Evolutionary conservation across 768 basidiomycete genomes (phyloP), one percentile per base, ranked within the genome.

Genomic region (Gymnopilus junonius): DNA sequence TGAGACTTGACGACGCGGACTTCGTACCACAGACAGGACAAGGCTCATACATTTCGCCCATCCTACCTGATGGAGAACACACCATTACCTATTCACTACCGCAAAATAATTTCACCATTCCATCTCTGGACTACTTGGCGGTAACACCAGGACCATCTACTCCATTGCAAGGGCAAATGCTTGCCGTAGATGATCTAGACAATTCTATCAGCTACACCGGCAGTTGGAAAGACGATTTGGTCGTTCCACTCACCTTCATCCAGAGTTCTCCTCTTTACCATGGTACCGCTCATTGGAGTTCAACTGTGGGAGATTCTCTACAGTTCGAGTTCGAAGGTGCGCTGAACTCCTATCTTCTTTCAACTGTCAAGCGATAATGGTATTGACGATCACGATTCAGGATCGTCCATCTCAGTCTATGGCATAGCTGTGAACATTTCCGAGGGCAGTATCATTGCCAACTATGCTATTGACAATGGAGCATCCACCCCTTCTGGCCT

Each of bases 141-240:
- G 70, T 81, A 21, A 74, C 73, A 15, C 75, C 79, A 40, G 77
- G 80, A 2, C 61, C 63, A 8, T 74, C 74, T 25, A 81, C 79
- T 67, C 70, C n/a, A 21, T 61, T 82, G 25, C 65, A 71, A n/a
- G 75, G 76, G 34, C 69, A 69, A 29, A 77, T 74, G 7, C 66
- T 82, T 32, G 74, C 77, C 29, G 72, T 79, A n/a, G 80, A 81
- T 45, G 80, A 82, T 63, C 53, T 68, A 6, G 75, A 78, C 51
- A 61, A 61, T 10, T 56, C 68, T 2, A 43, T 80, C 39, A 35
- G 60, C 7, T 82, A 74, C 58, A 65, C 66, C 25, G 80, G 79
- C n/a, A 65, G 55, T 17, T 82, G 80, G 80, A 69, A 69, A 35
- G 75, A 67, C 12, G 54, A 60, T 1, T 59, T 70, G 6, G 63